Percentiles rank a stretch among this genome's conserved stretches.
Evolutionary conservation across 2,329 filamentous ascomycete species (phyloP).

Genomic region (Scleromitrula shiraiana): DNA sequence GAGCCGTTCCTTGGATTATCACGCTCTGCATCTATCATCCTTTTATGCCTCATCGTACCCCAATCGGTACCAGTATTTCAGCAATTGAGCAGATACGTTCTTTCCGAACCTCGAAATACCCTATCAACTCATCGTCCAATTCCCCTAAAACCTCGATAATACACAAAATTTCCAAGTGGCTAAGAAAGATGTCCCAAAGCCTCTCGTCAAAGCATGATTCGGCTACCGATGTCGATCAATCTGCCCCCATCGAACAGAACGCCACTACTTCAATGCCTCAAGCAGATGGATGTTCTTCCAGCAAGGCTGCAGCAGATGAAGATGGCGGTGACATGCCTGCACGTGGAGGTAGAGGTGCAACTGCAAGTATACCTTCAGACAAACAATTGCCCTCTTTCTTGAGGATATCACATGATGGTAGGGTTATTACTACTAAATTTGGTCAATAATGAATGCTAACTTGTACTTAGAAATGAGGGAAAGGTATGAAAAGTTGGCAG

Average conservation of each 20-base stretch:
- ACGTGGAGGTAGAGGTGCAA: conserved; percentile 1
- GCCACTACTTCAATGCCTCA: conserved; percentile 4
- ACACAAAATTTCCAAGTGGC: background rate
- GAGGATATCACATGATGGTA: conserved; percentile 39
- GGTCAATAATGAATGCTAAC: conserved; percentile 10
- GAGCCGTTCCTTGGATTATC: too few species aligned
- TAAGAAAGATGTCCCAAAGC: conserved; percentile 1
- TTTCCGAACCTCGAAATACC: conserved; percentile 19
- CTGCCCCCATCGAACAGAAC: background rate
- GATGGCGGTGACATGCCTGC: background rate
- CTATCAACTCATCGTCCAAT: background rate
- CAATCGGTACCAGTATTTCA: conserved; percentile 12
- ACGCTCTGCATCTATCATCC: too few species aligned
- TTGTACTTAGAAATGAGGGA: conserved; percentile 41
- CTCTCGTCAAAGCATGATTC: background rate
- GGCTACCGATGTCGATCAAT: background rate
- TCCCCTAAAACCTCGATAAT: conserved; percentile 1
- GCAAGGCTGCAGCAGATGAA: conserved; percentile 7
- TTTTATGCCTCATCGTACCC: conserved; percentile 8
- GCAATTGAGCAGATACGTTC: conserved; percentile 27
- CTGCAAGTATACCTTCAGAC: background rate
- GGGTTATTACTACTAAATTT: conserved; percentile 22
- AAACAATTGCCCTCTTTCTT: conserved; percentile 44
- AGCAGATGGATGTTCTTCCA: conserved; percentile 8
- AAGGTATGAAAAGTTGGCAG: conserved; percentile 56